phyloP scores from a whole-genome alignment of 192 early-diverging fungal species.

The Podila epigama region DNA sequence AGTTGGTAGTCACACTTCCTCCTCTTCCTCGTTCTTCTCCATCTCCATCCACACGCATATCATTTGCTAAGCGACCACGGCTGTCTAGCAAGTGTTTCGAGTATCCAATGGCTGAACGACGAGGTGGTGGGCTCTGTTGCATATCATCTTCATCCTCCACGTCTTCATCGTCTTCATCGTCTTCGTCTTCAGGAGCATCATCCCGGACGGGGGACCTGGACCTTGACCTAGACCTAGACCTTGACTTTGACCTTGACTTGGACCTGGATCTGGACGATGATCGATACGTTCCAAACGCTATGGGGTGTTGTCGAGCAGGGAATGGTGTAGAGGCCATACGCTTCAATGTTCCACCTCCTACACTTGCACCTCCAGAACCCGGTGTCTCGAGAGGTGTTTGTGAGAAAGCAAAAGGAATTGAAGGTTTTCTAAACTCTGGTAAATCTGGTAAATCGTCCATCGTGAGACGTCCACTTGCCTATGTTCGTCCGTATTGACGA shows the following conservation, averaged over 20 bases:
- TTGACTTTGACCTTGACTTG: not conserved
- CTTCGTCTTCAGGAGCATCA: too few species aligned
- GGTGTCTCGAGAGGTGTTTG: not conserved
- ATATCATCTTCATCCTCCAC: too few species aligned
- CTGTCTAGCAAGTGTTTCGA: too few species aligned
- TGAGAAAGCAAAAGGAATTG: not conserved
- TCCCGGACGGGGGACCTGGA: too few species aligned
- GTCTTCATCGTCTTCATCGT: too few species aligned
- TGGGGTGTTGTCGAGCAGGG: not conserved
- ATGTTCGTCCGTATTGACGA: too few species aligned
- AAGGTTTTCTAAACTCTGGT: conserved; percentile 24
- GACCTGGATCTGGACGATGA: conserved; percentile 29
- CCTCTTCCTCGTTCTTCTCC: too few species aligned
- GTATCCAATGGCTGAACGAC: too few species aligned
- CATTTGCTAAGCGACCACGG: too few species aligned
- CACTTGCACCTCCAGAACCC: not conserved
- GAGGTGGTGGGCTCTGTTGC: not conserved
- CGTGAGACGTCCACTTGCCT: conserved; percentile 38
- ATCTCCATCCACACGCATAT: too few species aligned
- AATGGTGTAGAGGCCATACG: conserved; percentile 39
- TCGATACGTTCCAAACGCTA: conserved; percentile 7
- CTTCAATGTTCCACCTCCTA: conserved; percentile 9
- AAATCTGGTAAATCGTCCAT: conserved; percentile 44
- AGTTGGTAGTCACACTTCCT: too few species aligned
- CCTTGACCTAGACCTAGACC: too few species aligned